Evolutionary conservation across 208 protist species (phyloP).

Genomic region (Acanthamoeba culbertsoni): DNA sequence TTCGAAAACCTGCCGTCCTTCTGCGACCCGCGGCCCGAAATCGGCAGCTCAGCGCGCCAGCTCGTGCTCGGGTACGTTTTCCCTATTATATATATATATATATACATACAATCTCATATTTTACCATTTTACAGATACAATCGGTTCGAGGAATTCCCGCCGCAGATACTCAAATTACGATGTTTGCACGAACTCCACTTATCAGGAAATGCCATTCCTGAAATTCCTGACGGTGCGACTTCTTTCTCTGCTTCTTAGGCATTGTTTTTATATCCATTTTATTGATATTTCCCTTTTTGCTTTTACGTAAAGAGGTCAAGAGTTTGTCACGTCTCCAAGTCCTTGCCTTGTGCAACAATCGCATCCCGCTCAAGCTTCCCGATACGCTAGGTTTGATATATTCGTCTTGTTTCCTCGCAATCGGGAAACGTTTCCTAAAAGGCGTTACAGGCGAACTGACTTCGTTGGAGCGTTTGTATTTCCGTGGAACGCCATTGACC

Average conservation of each 20-base stretch:
- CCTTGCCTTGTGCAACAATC: conserved; percentile 10
- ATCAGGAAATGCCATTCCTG: conserved; percentile 19
- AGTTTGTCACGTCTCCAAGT: background rate
- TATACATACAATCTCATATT: too few relatives aligned
- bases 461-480: background rate
- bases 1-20: conserved; percentile 32
- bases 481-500: background rate
- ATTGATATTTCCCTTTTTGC: background rate
- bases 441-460: background rate
- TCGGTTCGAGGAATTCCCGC: conserved; percentile 36
- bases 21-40: conserved; percentile 1
- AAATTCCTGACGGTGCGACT: background rate
- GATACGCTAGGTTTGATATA: background rate
- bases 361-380: conserved; percentile 15
- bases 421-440: background rate
- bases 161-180: background rate
- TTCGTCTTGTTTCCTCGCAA: background rate
- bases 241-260: too few relatives aligned
- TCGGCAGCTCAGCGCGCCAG: conserved; percentile 2
- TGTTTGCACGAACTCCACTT: conserved; percentile 42
- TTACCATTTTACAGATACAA: too few relatives aligned
- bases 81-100: too few relatives aligned
- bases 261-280: background rate
- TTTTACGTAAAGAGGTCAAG: background rate
- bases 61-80: background rate